Evolutionary conservation across 1,284 basidiomycete genomes (phyloP).

Genomic region (Dichomitus squalens): DNA sequence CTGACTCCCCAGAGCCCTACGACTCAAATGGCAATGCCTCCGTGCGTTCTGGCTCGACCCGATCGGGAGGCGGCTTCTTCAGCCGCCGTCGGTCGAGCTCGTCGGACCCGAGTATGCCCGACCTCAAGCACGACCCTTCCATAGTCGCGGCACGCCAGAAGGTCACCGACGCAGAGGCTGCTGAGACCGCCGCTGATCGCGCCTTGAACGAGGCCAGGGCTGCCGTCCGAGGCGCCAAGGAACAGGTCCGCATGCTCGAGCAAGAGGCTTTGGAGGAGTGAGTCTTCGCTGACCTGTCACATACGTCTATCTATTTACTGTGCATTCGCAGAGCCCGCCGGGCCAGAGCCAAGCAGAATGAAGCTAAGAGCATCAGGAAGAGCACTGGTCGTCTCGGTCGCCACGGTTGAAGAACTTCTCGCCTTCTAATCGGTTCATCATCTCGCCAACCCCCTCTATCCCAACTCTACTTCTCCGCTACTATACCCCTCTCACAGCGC

Average conservation of each 20-base stretch:
- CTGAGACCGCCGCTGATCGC: constrained; percentile 56
- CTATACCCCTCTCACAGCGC: neutral
- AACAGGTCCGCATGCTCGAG: constrained; percentile 56
- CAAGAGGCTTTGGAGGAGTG: constrained; percentile 59
- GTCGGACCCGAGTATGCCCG: constrained; percentile 15
- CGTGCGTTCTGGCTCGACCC: constrained; percentile 9
- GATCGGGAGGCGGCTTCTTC: constrained; percentile 31
- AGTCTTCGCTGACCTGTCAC: constrained; percentile 25
- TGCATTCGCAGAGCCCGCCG: constrained; percentile 44
- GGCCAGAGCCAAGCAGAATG: constrained; percentile 59
- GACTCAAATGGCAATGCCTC: constrained; percentile 16
- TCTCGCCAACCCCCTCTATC: neutral
- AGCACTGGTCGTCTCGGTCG: constrained; percentile 55
- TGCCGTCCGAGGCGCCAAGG: constrained; percentile 51
- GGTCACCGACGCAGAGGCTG: constrained; percentile 53
- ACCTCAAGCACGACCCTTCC: constrained; percentile 46
- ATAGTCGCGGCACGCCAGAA: constrained; percentile 55
- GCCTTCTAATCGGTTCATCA: too few species aligned
- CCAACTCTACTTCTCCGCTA: neutral
- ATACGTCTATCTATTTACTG: neutral
- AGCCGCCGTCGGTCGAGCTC: constrained; percentile 32
- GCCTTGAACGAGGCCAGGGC: constrained; percentile 50
- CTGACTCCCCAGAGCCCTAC: constrained; percentile 16
- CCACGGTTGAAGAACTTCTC: constrained; percentile 46
- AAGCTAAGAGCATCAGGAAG: constrained; percentile 59